Evolutionary conservation across 257 asterid species (phyloP).

Genomic region (Nicotiana attenuata): DNA sequence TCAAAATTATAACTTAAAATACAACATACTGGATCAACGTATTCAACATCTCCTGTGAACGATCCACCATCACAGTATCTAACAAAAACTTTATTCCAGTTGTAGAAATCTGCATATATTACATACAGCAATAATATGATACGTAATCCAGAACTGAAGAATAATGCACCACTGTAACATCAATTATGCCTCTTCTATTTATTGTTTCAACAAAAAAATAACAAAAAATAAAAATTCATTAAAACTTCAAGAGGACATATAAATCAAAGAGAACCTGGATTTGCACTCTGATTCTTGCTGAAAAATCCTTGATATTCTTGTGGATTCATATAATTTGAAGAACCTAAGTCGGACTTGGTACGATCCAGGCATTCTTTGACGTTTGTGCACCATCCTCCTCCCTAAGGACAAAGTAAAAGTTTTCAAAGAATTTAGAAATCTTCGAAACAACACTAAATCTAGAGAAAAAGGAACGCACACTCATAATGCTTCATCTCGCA

Average conservation of each 20-base stretch:
- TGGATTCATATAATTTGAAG: neutral
- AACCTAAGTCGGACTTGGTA: neutral
- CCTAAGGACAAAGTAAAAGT: neutral
- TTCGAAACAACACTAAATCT: neutral
- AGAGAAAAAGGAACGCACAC: too few relatives aligned
- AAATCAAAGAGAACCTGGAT: neutral
- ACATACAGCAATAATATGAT: neutral
- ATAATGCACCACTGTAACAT: neutral
- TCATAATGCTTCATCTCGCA: too few relatives aligned
- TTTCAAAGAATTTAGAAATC: neutral
- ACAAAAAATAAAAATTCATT: too few relatives aligned
- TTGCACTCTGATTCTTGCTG: neutral
- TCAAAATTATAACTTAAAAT: neutral
- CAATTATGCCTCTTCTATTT: neutral
- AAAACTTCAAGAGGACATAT: neutral
- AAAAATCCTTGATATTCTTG: neutral
- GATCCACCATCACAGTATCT: conserved; percentile 10
- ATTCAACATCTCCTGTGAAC: neutral
- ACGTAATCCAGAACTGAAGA: neutral
- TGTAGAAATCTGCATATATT: neutral
- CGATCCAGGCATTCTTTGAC: neutral
- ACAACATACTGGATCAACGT: neutral
- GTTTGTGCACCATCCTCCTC: neutral
- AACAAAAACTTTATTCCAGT: conserved; percentile 9
- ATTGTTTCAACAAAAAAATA: neutral